These are phyloP conservation scores for Trichoderma sp. DNA, from an alignment of 2,329 filamentous ascomycete species.

Conservation along the genomic window DNA sequence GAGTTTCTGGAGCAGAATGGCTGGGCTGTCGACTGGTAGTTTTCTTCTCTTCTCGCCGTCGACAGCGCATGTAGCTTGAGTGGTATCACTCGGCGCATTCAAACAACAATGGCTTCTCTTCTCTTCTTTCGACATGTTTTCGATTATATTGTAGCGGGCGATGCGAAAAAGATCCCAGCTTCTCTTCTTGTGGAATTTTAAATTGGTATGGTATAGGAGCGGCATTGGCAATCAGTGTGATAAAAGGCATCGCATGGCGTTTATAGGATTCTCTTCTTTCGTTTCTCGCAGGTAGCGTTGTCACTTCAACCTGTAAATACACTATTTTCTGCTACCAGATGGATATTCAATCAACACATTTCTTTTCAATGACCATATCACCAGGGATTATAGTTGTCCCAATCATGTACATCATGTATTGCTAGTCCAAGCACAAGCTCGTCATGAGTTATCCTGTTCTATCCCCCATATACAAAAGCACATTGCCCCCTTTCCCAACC, in stretches of 20 bases:
- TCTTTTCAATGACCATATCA: neutral
- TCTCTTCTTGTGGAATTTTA: neutral
- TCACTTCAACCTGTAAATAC: neutral
- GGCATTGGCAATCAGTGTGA: neutral
- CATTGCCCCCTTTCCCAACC: neutral
- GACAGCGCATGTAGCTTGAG: too few relatives aligned
- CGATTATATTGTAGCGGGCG: neutral
- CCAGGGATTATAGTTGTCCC: neutral
- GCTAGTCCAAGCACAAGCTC: conserved; percentile 11
- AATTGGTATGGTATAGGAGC: neutral
- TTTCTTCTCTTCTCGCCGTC: neutral
- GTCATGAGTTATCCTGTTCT: neutral
- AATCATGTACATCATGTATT: conserved; percentile 17
- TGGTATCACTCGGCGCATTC: neutral
- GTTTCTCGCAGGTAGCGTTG: neutral
- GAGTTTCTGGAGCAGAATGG: conserved; percentile 85
- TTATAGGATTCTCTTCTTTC: neutral
- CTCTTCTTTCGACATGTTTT: neutral
- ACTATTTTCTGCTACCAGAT: neutral
- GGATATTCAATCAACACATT: neutral
- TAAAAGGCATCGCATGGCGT: conserved; percentile 11
- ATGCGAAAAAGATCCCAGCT: neutral
- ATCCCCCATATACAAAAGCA: conserved; percentile 11
- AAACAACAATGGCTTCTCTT: neutral
- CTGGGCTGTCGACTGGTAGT: conserved; percentile 87